These are phyloP conservation scores for Boletus speciosus DNA, from an alignment of 768 basidiomycete genomes.

Conservation along the genomic window DNA sequence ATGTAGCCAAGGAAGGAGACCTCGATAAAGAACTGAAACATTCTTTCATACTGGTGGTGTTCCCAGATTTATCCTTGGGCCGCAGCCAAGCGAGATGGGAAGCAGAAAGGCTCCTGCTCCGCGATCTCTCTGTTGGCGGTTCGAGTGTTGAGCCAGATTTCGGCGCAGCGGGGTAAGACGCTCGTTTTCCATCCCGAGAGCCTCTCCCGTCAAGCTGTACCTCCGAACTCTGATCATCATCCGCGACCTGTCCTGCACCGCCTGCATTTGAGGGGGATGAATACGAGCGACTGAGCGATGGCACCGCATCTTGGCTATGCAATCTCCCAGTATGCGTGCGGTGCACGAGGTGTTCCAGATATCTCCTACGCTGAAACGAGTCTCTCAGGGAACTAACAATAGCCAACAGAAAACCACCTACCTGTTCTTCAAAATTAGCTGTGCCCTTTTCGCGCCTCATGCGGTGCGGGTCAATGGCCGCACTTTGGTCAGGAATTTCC, in stretches of 20 bases:
- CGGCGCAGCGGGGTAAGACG: slow-evolving; percentile 17
- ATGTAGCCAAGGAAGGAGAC: slow-evolving; percentile 12
- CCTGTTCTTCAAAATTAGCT: slow-evolving; percentile 62
- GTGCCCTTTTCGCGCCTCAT: slow-evolving; percentile 50
- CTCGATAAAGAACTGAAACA: neutral
- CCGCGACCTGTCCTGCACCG: neutral
- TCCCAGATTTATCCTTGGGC: slow-evolving; percentile 27
- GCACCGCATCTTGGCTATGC: slow-evolving; percentile 73
- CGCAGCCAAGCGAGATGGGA: slow-evolving; percentile 58
- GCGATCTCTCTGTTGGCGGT: slow-evolving; percentile 25
- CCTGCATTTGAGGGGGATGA: slow-evolving; percentile 24
- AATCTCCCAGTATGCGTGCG: slow-evolving; percentile 75
- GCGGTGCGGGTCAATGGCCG: slow-evolving; percentile 60
- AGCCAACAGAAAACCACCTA: slow-evolving; percentile 26
- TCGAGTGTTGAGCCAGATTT: slow-evolving; percentile 7
- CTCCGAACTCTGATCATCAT: neutral
- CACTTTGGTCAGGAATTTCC: slow-evolving; percentile 66
- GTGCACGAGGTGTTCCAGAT: slow-evolving; percentile 68
- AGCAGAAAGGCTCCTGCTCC: slow-evolving; percentile 55
- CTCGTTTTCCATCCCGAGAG: slow-evolving; percentile 18
- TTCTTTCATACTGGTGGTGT: slow-evolving; percentile 9
- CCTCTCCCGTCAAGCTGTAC: neutral
- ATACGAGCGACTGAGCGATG: slow-evolving; percentile 30
- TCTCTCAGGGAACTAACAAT: slow-evolving; percentile 6
- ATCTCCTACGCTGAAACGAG: slow-evolving; percentile 56